Evolutionary conservation across 768 basidiomycete genomes (phyloP).

Genomic region (Boletus pseudo-olivaceus): DNA sequence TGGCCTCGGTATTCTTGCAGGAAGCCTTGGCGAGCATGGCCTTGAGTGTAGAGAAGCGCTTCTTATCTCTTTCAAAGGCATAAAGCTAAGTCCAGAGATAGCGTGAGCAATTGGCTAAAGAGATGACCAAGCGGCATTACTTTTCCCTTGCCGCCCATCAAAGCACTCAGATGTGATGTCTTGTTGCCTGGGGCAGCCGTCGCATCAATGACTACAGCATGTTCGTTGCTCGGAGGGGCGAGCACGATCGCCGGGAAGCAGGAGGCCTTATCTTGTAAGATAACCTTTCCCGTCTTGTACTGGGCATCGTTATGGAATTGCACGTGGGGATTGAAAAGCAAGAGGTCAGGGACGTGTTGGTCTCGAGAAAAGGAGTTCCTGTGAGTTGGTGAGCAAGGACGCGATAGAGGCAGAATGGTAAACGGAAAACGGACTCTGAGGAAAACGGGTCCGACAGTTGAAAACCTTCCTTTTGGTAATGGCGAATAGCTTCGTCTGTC

Average conservation of each 20-base stretch:
- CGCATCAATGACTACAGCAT: slow-evolving; percentile 77
- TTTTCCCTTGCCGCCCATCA: slow-evolving; percentile 81
- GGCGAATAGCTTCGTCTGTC: slow-evolving; percentile 56
- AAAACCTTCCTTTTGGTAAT: slow-evolving; percentile 57
- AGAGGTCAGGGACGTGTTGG: slow-evolving; percentile 75
- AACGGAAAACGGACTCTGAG: slow-evolving; percentile 40
- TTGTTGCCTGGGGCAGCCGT: slow-evolving; percentile 99
- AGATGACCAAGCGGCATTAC: slow-evolving; percentile 35
- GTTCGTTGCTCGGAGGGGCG: slow-evolving; percentile 54
- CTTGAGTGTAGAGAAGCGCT: slow-evolving; percentile 78
- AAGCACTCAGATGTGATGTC: slow-evolving; percentile 87
- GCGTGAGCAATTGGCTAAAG: neutral
- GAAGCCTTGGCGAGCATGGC: slow-evolving; percentile 82
- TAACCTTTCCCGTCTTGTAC: slow-evolving; percentile 77
- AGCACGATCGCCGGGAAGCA: slow-evolving; percentile 92
- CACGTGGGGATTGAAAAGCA: slow-evolving; percentile 66
- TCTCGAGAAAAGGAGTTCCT: slow-evolving; percentile 71
- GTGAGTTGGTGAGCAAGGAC: slow-evolving; percentile 5
- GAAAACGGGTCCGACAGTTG: slow-evolving; percentile 47
- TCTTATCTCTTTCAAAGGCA: slow-evolving; percentile 87
- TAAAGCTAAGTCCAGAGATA: slow-evolving; percentile 47
- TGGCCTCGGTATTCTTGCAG: slow-evolving; percentile 74
- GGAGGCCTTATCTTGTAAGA: slow-evolving; percentile 96
- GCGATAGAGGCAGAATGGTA: neutral
- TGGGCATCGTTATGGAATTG: slow-evolving; percentile 68